phyloP scores from a whole-genome alignment of 768 basidiomycete genomes.

The Exsudoporus frostii region DNA sequence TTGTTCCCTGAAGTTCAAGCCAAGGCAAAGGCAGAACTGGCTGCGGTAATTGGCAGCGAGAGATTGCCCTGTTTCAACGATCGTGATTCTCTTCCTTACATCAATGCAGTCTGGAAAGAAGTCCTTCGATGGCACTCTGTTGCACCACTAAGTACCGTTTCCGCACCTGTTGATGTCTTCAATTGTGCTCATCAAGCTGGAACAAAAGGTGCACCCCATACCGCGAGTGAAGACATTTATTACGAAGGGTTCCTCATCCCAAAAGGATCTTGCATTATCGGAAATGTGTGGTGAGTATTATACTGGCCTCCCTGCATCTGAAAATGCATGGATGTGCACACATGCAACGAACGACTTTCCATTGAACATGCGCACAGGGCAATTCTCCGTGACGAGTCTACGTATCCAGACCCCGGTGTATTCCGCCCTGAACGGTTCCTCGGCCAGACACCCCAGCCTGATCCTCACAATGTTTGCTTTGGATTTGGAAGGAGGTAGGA shows the following conservation, averaged over 20 bases:
- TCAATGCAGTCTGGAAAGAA: constrained; percentile 26
- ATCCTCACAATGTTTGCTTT: constrained; percentile 20
- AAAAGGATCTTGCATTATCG: constrained; percentile 20
- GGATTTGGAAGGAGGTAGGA: constrained; percentile 10
- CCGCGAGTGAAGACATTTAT: constrained; percentile 20
- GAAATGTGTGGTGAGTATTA: constrained; percentile 24
- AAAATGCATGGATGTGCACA: constrained; percentile 1
- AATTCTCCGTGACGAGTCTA: constrained; percentile 48
- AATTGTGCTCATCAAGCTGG: not conserved
- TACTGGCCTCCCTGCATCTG: not conserved
- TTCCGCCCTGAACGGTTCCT: constrained; percentile 38
- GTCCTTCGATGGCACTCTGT: constrained; percentile 25
- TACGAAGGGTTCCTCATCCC: constrained; percentile 18
- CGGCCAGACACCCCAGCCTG: constrained; percentile 16
- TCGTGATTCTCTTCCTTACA: constrained; percentile 22
- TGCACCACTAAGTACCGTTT: constrained; percentile 11
- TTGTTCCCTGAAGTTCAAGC: constrained; percentile 24
- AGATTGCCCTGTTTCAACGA: constrained; percentile 22
- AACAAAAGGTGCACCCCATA: constrained; percentile 11
- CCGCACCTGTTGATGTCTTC: constrained; percentile 22
- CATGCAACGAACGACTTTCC: not conserved
- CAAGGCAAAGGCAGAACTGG: constrained; percentile 26
- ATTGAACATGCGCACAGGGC: constrained; percentile 34
- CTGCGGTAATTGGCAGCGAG: constrained; percentile 18
- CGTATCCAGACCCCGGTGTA: constrained; percentile 30